Evolutionary conservation across 2,329 filamentous ascomycete species (phyloP).

Genomic region (Aspergillus clavatus): DNA sequence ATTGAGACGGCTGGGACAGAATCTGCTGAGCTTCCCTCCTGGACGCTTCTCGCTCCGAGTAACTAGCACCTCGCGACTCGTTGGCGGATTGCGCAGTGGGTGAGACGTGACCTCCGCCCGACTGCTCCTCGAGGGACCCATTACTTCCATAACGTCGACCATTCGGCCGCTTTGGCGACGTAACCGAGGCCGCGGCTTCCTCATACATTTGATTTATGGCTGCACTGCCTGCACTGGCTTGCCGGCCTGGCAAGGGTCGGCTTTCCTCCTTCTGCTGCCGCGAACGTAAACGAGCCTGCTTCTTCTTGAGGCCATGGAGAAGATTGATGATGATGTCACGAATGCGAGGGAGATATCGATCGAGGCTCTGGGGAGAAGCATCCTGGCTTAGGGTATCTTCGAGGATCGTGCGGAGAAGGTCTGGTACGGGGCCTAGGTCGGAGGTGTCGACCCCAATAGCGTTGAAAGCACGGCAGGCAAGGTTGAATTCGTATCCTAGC

Average conservation of each 20-base stretch:
- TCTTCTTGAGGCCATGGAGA: constrained; percentile 91
- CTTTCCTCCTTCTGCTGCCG: constrained; percentile 50
- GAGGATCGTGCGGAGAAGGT: constrained; percentile 80
- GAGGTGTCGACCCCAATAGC: constrained; percentile 94
- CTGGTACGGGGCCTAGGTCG: constrained; percentile 91
- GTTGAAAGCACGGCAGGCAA: constrained; percentile 93
- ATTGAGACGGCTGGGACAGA: constrained; percentile 60
- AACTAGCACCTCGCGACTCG: constrained; percentile 27
- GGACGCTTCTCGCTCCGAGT: constrained; percentile 37
- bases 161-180: constrained; percentile 30
- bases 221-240: constrained; percentile 46
- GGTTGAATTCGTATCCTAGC: constrained; percentile 97
- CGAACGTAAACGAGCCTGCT: constrained; percentile 78
- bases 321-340: constrained; percentile 98
- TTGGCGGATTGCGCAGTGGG: constrained; percentile 21
- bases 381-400: constrained; percentile 96
- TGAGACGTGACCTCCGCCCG: constrained; percentile 22
- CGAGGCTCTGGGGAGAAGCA: constrained; percentile 86
- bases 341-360: constrained; percentile 89
- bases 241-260: constrained; percentile 35
- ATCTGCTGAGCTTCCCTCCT: constrained; percentile 37
- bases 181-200: constrained; percentile 29
- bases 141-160: constrained; percentile 37
- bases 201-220: constrained; percentile 44
- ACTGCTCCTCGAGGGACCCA: constrained; percentile 35